Evolutionary conservation across 2,329 filamentous ascomycete genomes (phyloP).

Genomic region (Aspergillus niger): DNA sequence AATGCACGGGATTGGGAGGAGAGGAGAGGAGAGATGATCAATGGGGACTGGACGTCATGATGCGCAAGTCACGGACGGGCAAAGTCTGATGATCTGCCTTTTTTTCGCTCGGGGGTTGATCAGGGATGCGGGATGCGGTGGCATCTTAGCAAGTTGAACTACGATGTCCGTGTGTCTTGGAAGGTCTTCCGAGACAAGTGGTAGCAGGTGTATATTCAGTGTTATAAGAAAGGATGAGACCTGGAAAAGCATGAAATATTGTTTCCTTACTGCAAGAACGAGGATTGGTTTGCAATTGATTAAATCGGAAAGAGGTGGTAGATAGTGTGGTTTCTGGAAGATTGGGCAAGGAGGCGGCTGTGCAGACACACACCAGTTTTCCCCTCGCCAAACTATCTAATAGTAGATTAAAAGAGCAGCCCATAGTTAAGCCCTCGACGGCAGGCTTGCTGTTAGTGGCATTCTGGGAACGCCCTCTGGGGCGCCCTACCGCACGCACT

Average conservation of each 20-base stretch:
- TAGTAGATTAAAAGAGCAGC: too few relatives aligned
- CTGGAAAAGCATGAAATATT: neutral
- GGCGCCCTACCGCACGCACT: neutral
- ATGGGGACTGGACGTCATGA: constrained; percentile 9
- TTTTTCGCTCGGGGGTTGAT: constrained; percentile 1
- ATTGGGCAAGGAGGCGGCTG: constrained; percentile 1
- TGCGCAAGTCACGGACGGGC: constrained; percentile 8
- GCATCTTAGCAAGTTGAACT: neutral
- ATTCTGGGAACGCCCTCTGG: neutral
- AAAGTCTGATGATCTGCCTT: constrained; percentile 1
- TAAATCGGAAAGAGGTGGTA: neutral
- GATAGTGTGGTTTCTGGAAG: neutral
- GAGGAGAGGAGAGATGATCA: neutral
- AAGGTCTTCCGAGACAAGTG: neutral
- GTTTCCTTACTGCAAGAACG: too few relatives aligned
- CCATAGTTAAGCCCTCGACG: neutral
- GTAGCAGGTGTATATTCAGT: neutral
- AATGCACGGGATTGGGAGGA: constrained; percentile 1
- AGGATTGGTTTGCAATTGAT: neutral
- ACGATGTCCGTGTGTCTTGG: neutral
- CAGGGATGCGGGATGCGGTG: constrained; percentile 1
- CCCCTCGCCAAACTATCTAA: neutral
- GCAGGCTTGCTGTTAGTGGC: neutral
- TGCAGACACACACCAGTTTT: neutral
- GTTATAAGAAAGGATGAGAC: neutral